phyloP scores from a whole-genome alignment of 805 yeast genomes.

The Spathaspora girioi region DNA sequence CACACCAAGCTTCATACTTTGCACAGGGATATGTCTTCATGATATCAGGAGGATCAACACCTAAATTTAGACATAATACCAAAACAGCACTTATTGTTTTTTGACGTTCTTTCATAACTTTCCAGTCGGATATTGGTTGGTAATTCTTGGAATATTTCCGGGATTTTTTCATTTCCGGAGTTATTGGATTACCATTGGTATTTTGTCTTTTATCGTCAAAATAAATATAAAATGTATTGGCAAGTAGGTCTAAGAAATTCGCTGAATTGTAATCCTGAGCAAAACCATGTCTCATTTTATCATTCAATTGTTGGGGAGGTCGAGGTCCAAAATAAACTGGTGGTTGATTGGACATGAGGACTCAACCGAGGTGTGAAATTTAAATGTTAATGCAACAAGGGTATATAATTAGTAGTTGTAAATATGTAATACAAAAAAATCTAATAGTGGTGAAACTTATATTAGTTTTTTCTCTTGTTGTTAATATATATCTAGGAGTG shows the following conservation, averaged over 20 bases:
- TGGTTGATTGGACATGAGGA: background rate
- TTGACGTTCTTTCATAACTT: slow-evolving; percentile 82
- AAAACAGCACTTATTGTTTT: slow-evolving; percentile 92
- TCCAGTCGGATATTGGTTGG: slow-evolving; percentile 86
- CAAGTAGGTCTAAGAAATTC: slow-evolving; percentile 51
- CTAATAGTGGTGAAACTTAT: too few relatives aligned
- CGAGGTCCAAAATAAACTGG: slow-evolving; percentile 21
- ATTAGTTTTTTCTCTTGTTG: too few relatives aligned
- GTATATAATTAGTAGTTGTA: background rate
- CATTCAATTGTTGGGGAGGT: slow-evolving; percentile 44
- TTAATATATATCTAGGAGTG: too few relatives aligned
- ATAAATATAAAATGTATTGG: slow-evolving; percentile 73
- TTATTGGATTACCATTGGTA: slow-evolving; percentile 79
- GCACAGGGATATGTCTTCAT: slow-evolving; percentile 93
- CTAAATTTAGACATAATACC: slow-evolving; percentile 83
- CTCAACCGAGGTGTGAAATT: background rate
- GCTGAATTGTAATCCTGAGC: slow-evolving; percentile 59
- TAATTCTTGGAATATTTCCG: slow-evolving; percentile 44
- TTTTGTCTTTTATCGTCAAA: slow-evolving; percentile 90
- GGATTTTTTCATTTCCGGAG: slow-evolving; percentile 46
- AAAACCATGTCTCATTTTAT: slow-evolving; percentile 61
- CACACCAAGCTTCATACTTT: slow-evolving; percentile 87
- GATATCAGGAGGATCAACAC: slow-evolving; percentile 97
- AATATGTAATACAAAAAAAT: too few relatives aligned
- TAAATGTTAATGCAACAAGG: too few relatives aligned